phyloP scores from a whole-genome alignment of 768 basidiomycete genomes.

The Boletus eberwhitei region DNA sequence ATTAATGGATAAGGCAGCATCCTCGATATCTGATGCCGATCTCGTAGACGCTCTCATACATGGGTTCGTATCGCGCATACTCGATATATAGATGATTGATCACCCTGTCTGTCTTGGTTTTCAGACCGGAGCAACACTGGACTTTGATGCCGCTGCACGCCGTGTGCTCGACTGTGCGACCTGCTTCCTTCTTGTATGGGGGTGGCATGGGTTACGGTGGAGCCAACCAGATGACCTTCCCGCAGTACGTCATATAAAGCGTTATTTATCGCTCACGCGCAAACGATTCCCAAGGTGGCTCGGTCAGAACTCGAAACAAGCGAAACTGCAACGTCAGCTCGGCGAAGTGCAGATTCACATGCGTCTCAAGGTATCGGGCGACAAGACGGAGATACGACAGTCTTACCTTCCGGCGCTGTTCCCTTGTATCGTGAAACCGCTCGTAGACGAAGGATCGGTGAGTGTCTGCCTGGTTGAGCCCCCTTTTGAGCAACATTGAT shows the following conservation, averaged over 20 bases:
- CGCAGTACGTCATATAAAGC: constrained; percentile 54
- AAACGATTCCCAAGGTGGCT: constrained; percentile 69
- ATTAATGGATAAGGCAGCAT: constrained; percentile 83
- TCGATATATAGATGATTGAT: not conserved
- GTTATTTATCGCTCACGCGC: not conserved
- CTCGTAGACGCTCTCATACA: constrained; percentile 92
- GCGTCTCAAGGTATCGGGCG: constrained; percentile 90
- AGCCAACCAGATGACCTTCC: constrained; percentile 70
- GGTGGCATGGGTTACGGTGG: constrained; percentile 62
- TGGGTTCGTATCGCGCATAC: constrained; percentile 49
- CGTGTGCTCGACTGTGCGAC: constrained; percentile 83
- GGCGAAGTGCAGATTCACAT: constrained; percentile 92
- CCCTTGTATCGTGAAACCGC: constrained; percentile 74
- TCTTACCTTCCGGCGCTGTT: constrained; percentile 89
- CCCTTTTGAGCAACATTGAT: not conserved
- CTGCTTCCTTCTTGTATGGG: constrained; percentile 83
- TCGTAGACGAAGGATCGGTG: constrained; percentile 72
- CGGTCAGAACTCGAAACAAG: constrained; percentile 94
- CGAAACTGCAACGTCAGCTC: constrained; percentile 74
- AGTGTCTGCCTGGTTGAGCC: constrained; percentile 33
- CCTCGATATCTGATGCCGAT: constrained; percentile 93
- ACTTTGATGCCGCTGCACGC: constrained; percentile 91
- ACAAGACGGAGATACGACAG: constrained; percentile 86
- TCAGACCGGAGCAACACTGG: constrained; percentile 93
- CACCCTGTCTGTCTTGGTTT: not conserved